Conservation (phyloP, 768 basidiomycete genomes). For the Boletus huronensis region DNA sequence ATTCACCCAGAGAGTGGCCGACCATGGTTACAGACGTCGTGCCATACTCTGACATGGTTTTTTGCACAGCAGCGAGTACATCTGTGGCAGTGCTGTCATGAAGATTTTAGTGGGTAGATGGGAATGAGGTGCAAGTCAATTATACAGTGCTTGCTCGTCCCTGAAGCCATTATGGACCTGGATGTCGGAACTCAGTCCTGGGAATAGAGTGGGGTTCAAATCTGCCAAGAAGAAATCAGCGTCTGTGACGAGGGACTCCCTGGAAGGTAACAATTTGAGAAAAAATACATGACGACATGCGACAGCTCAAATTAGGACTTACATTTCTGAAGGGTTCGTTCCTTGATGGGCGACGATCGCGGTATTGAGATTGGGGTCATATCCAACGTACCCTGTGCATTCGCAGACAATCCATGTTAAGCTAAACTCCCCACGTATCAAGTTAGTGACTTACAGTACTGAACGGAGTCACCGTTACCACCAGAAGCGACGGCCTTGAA, state of each 20-base stretch:
- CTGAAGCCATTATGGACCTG: conserved; percentile 48
- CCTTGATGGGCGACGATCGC: conserved; percentile 41
- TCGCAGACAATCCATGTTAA: neutral
- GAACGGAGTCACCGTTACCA: conserved; percentile 40
- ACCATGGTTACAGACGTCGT: conserved; percentile 42
- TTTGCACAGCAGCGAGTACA: conserved; percentile 44
- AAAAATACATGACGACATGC: neutral
- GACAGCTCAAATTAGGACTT: neutral
- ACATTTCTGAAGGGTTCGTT: conserved; percentile 33
- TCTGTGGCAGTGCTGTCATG: conserved; percentile 36
- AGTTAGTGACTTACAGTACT: conserved; percentile 37
- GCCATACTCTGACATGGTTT: conserved; percentile 34
- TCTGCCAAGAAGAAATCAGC: conserved; percentile 33
- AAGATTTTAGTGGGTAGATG: neutral
- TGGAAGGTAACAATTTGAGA: conserved; percentile 8
- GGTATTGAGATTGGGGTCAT: conserved; percentile 35
- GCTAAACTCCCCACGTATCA: neutral
- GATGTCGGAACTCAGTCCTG: conserved; percentile 42
- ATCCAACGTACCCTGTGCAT: conserved; percentile 51
- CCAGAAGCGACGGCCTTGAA: conserved; percentile 49
- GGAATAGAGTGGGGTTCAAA: conserved; percentile 45
- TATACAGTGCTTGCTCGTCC: conserved; percentile 41
- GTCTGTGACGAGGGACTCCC: conserved; percentile 42
- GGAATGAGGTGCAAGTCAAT: conserved; percentile 5
- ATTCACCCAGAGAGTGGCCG: conserved; percentile 41